Evolutionary conservation across 306 rosid genomes (phyloP).

Genomic region (Quercus ilex): DNA sequence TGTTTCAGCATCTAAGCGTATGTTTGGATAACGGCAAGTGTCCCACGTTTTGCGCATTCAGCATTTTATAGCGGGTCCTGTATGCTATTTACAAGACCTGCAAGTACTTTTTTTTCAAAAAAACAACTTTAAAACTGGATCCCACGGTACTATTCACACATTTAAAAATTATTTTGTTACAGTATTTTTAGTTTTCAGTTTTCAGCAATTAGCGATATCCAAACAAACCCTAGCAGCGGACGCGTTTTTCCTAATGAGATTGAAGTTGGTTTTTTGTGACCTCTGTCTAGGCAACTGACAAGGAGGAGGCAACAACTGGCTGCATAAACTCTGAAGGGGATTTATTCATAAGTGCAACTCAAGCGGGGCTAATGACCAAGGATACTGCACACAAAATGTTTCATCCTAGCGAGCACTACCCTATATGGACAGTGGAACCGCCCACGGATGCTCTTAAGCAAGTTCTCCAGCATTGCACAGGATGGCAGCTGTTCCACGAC

Average conservation of each 20-base stretch:
- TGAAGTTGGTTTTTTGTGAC: constrained; percentile 1
- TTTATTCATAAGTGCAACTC: constrained; percentile 57
- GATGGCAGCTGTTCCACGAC: constrained; percentile 73
- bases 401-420: constrained; percentile 68
- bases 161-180: too few species aligned
- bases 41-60: too few species aligned
- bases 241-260: background rate
- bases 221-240: background rate
- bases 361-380: constrained; percentile 53
- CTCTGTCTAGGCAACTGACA: constrained; percentile 75
- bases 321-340: constrained; percentile 51
- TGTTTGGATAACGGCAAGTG: too few species aligned
- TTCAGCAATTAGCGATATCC: too few species aligned
- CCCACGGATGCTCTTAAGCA: constrained; percentile 67
- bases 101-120: too few species aligned
- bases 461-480: constrained; percentile 60
- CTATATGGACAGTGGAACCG: constrained; percentile 55
- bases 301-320: constrained; percentile 36
- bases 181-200: too few species aligned
- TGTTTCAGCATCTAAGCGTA: background rate
- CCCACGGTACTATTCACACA: too few species aligned
- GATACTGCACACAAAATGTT: constrained; percentile 27
- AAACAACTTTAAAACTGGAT: too few species aligned
- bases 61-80: too few species aligned
- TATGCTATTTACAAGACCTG: too few species aligned